Percentiles rank a stretch among this genome's conserved stretches.
Evolutionary conservation across 352 stramenopile genomes (phyloP).

Genomic region (Pythium phragmitis): DNA sequence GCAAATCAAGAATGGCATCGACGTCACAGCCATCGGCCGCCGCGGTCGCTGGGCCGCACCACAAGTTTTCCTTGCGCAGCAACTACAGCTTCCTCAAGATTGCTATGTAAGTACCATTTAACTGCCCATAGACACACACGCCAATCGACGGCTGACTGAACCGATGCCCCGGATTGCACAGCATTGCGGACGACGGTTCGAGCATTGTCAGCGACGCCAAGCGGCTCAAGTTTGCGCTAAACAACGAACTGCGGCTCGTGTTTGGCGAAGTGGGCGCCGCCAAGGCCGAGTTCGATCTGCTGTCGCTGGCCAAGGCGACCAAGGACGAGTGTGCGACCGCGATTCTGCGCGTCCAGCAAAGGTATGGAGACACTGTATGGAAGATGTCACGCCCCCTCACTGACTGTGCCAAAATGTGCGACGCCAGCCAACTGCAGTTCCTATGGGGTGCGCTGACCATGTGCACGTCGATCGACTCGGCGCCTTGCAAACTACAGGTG

Average conservation of each 20-base stretch:
- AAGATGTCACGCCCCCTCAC: background rate
- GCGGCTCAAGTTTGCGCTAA: conserved; percentile 66
- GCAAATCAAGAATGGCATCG: conserved; percentile 9
- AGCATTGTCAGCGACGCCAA: conserved; percentile 48
- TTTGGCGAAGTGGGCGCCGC: conserved; percentile 68
- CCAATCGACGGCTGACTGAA: background rate
- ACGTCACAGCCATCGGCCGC: background rate
- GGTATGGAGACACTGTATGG: conserved; percentile 16
- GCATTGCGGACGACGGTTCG: conserved; percentile 51
- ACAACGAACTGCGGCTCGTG: conserved; percentile 66
- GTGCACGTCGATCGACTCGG: conserved; percentile 66
- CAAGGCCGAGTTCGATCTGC: conserved; percentile 64
- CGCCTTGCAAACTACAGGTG: conserved; percentile 62
- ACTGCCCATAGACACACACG: conserved; percentile 35
- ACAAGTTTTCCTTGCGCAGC: conserved; percentile 71
- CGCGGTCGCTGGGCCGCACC: conserved; percentile 33
- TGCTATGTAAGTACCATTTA: conserved; percentile 46
- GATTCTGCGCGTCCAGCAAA: conserved; percentile 62
- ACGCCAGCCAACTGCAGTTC: conserved; percentile 44
- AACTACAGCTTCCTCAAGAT: conserved; percentile 60
- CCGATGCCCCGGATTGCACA: conserved; percentile 10
- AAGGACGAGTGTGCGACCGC: conserved; percentile 48
- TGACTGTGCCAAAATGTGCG: background rate
- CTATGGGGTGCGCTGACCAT: conserved; percentile 72
- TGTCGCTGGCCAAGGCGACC: conserved; percentile 41